Evolutionary conservation across 768 basidiomycete species (phyloP), one percentile per base, ranked within the genome.

Genomic region (Strobilomyces confusus): DNA sequence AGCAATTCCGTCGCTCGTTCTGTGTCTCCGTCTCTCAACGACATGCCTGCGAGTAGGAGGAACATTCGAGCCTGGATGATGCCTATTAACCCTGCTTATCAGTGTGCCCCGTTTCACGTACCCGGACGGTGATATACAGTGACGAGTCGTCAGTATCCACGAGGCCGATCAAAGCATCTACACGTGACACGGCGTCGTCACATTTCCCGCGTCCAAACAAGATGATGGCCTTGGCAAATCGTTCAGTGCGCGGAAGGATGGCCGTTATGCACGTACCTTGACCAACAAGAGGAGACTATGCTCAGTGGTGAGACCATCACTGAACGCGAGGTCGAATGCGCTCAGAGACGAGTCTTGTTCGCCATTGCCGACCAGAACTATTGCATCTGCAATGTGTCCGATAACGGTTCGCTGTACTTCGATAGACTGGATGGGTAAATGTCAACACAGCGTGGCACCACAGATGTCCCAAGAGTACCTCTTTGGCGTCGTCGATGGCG

Each of bases 311-410:
- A 25, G 19, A 45, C 30, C 15, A 17, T 30, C 13, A 3, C 8
- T 25, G 30, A 62, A 52, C 3, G 38, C 46, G 13, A 62, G 60
- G 30, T 61, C 56, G 19, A 58, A 58, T 17, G 17, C 17, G 15
- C 20, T 25, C n/a, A 54, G 29, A 2, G 22, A 60, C 1, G 19
- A 32, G 1, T 62, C 54, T 0, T 42, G 12, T 5, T 55, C 45
- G 4, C 41, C 49, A 34, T 44, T 19, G 12, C 49, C 12, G 13
- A 36, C 19, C 2, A 7, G 41, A 19, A 33, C 42, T 19, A 48
- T 7, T 9, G 51, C 32, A 14, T 13, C 22, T 3, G 54, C 44
- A 6, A 46, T 53, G 19, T 52, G 19, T 22, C 50, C 51, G 13
- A 48, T 15, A 4, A 8, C 26, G 1, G 45, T 37, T 17, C 34